Evolutionary conservation across 176 grass and related monocot species (phyloP).

Genomic region (Dendrocalamus sinicus): DNA sequence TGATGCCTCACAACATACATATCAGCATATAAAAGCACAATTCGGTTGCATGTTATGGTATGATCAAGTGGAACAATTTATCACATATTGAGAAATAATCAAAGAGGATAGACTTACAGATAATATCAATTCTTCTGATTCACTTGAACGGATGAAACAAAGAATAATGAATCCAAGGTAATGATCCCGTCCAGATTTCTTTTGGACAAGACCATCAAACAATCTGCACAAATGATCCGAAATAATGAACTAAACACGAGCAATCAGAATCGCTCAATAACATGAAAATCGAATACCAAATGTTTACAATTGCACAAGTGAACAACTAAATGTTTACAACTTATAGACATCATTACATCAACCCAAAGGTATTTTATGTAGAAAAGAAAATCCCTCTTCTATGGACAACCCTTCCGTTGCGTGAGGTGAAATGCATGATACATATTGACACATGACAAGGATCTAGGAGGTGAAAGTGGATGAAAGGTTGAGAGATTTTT

Average conservation of each 20-base stretch:
- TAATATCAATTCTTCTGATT: conserved; percentile 78
- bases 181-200: conserved; percentile 76
- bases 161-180: conserved; percentile 91
- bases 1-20: background rate
- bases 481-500: too few relatives aligned
- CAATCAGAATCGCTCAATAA: background rate
- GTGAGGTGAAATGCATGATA: too few relatives aligned
- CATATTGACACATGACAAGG: too few relatives aligned
- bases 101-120: conserved; percentile 52
- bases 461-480: too few relatives aligned
- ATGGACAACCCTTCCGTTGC: too few relatives aligned
- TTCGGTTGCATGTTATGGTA: conserved; percentile 4
- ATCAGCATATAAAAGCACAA: conserved; percentile 29
- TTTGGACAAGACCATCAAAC: conserved; percentile 75
- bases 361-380: too few relatives aligned
- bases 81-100: conserved; percentile 7
- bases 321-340: too few relatives aligned
- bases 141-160: conserved; percentile 85
- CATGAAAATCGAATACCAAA: background rate
- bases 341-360: background rate
- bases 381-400: too few relatives aligned
- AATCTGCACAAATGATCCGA: conserved; percentile 43
- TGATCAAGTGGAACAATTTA: conserved; percentile 19
- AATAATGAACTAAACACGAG: conserved; percentile 5
- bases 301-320: background rate